Evolutionary conservation across 441 rosid species (phyloP).

Genomic region (Brassica hybrid): DNA sequence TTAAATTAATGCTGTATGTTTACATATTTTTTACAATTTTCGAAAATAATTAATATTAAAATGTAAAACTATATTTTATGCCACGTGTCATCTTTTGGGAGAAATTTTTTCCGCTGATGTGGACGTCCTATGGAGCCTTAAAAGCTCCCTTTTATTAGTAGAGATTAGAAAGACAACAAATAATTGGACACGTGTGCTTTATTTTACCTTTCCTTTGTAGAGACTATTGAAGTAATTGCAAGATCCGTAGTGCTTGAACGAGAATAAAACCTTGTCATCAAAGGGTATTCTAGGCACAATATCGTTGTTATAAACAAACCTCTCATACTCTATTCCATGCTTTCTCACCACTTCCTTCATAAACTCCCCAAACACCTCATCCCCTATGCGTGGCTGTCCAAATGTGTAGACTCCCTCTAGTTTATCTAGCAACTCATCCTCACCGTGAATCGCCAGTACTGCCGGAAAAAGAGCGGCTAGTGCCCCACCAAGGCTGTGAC

Average conservation of each 20-base stretch:
- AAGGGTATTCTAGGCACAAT: conserved; percentile 63
- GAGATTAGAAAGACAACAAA: not conserved
- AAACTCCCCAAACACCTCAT: conserved; percentile 51
- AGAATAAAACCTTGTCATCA: conserved; percentile 47
- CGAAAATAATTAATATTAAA: too few species aligned
- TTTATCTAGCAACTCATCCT: conserved; percentile 49
- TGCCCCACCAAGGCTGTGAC: conserved; percentile 76
- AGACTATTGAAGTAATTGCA: conserved; percentile 57
- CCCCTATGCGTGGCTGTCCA: conserved; percentile 84
- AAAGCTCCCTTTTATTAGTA: too few species aligned
- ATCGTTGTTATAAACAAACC: conserved; percentile 69
- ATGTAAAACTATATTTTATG: too few species aligned
- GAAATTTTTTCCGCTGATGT: too few species aligned
- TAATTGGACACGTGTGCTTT: not conserved
- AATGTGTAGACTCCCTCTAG: conserved; percentile 69
- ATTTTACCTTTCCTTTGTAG: conserved; percentile 55
- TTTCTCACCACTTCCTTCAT: conserved; percentile 49
- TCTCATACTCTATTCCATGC: conserved; percentile 46
- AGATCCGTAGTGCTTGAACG: conserved; percentile 69
- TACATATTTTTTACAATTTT: too few species aligned
- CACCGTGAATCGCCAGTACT: conserved; percentile 56
- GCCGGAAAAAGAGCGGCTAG: conserved; percentile 64
- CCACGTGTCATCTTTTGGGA: too few species aligned
- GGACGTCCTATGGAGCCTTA: too few species aligned
- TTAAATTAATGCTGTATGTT: too few species aligned